Evolutionary conservation across 306 rosid species (phyloP), one percentile per base, ranked within the genome.

Genomic region (Lathyrus aphaca): DNA sequence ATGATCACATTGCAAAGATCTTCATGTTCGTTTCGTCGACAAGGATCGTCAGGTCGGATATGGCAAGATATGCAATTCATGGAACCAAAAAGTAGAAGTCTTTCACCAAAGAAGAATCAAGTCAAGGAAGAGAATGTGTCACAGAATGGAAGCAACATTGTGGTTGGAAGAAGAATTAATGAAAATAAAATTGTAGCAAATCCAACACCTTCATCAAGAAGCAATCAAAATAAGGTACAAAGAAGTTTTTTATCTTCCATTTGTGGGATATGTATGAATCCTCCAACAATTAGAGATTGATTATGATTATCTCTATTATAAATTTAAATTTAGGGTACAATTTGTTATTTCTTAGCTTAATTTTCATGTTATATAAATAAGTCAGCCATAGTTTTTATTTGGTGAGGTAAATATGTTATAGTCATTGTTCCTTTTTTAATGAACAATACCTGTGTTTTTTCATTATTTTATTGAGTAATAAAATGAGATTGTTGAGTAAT

Each of bases 21-120:
- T 11, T 59, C 87, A 0, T 64, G 77, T 42, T 86, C 97, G 10
- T 88, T 91, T 55, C 16, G 96, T 56, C 67, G 96, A 74, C 97
- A 84, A 69, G 97, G 97, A 69, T 91, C 97, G n/a, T 91, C 92
- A 0, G 96, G 97, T 9, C 71, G 73, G 27, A 88, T 86, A 74
- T 91, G 97, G 97, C 77, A 69, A 8, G 84, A 88, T 0, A 13
- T 64, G 12, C 73, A 40, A 21, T 14, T 42, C n/a, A 45, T 27
- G 16, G 81, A 82, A 0, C 49, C 73, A 46, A 88, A 81, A 4
- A 11, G 44, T 21, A 70, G 6, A 23, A 10, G 2, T 15, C 15
- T n/a, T n/a, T 19, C 59, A 49, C 10, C 72, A 58, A 17, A 40
- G 25, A 74, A 40, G 25, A 74, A 50, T 29, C 74, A 64, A 11